These are phyloP conservation scores for Yarrowia sp. DNA, from an alignment of 805 yeast genomes.

Conservation along the genomic window DNA sequence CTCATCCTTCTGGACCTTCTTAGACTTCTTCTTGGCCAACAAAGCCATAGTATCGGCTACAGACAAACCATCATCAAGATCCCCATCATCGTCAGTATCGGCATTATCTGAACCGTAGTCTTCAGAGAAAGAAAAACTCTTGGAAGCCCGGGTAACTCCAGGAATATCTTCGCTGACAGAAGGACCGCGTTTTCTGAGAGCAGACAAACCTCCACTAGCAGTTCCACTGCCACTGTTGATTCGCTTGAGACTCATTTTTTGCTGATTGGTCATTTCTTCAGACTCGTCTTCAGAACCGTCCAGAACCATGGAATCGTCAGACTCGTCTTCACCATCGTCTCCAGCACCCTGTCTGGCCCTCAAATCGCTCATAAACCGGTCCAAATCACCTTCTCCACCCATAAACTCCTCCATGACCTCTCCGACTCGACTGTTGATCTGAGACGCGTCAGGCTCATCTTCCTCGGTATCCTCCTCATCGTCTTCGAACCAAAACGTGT, in stretches of 20 bases:
- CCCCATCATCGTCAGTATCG: slow-evolving; percentile 23
- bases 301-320: neutral
- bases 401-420: neutral
- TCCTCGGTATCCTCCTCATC: slow-evolving; percentile 8
- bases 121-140: slow-evolving; percentile 16
- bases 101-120: slow-evolving; percentile 10
- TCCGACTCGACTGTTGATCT: neutral
- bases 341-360: too few relatives aligned
- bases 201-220: neutral
- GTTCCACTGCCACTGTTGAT: neutral
- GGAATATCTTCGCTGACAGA: neutral
- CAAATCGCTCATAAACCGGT: neutral
- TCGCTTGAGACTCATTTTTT: neutral
- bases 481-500: slow-evolving; percentile 42
- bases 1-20: neutral
- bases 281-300: neutral
- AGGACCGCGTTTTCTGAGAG: neutral
- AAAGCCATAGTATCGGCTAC: slow-evolving; percentile 41
- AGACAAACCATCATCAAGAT: slow-evolving; percentile 31
- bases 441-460: neutral
- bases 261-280: neutral
- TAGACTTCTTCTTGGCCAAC: slow-evolving; percentile 20
- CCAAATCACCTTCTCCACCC: neutral
- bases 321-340: neutral
- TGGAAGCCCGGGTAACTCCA: neutral